Conservation (phyloP, 139 green algal species). For the Chlamydomonas asymmetrica region DNA sequence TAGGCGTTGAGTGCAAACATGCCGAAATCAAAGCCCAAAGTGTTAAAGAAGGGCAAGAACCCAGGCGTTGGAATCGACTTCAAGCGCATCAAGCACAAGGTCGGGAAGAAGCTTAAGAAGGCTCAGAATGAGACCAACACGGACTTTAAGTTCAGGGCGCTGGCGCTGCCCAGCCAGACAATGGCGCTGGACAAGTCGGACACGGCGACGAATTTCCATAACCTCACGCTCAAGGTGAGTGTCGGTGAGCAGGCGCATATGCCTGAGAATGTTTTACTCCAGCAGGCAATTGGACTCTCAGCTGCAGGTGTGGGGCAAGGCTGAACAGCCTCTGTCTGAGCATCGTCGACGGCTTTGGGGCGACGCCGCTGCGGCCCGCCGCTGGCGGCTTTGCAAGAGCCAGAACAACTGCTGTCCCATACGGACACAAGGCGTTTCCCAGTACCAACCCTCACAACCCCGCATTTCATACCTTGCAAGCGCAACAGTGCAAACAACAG, state of each 20-base stretch:
- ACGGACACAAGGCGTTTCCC: too few species aligned
- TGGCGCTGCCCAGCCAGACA: conserved; percentile 78
- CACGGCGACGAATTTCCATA: conserved; percentile 66
- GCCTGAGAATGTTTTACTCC: background rate
- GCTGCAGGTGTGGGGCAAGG: background rate
- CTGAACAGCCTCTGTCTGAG: too few species aligned
- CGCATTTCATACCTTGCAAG: too few species aligned
- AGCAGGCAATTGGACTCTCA: too few species aligned
- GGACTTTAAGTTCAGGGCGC: conserved; percentile 60
- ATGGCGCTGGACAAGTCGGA: conserved; percentile 64
- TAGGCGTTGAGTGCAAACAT: too few species aligned
- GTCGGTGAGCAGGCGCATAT: background rate
- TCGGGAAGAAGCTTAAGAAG: conserved; percentile 80
- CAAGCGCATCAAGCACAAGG: conserved; percentile 78
- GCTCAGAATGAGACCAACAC: conserved; percentile 84
- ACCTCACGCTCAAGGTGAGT: conserved; percentile 79
- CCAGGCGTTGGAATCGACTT: conserved; percentile 87
- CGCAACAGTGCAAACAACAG: too few species aligned
- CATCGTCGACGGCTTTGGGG: too few species aligned
- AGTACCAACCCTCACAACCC: too few species aligned
- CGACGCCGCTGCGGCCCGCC: too few species aligned
- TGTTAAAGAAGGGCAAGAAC: conserved; percentile 62
- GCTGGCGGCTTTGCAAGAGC: too few species aligned
- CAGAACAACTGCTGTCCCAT: too few species aligned
- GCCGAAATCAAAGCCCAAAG: conserved; percentile 5